phyloP scores from a whole-genome alignment of 768 basidiomycete species.

The Kwoniella pini region DNA sequence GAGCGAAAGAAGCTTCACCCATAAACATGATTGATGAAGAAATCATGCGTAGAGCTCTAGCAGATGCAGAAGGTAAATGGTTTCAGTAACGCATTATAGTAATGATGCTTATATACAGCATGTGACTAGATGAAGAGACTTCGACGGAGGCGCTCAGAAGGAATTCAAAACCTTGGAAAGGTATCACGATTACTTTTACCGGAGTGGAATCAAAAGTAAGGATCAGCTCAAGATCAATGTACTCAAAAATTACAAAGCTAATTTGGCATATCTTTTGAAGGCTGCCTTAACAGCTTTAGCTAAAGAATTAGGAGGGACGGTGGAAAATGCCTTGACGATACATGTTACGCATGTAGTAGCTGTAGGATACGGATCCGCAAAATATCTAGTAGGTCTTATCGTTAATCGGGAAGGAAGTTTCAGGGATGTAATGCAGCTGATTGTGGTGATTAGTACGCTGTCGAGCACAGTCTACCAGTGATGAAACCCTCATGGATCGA shows the following conservation, averaged over 20 bases:
- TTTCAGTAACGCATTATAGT: neutral
- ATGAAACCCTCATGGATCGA: constrained; percentile 75
- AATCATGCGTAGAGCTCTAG: constrained; percentile 31
- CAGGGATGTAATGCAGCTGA: too few species aligned
- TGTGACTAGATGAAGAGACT: constrained; percentile 30
- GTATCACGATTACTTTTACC: constrained; percentile 39
- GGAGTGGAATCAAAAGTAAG: constrained; percentile 47
- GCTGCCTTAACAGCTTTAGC: constrained; percentile 72
- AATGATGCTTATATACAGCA: neutral
- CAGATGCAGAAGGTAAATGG: constrained; percentile 35
- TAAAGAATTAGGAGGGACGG: constrained; percentile 73
- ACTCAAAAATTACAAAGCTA: neutral
- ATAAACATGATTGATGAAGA: constrained; percentile 44
- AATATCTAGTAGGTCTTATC: constrained; percentile 75
- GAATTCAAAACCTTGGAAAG: constrained; percentile 34
- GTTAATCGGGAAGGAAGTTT: too few species aligned
- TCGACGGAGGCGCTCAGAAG: constrained; percentile 30
- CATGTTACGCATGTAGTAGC: constrained; percentile 86
- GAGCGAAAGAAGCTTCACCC: constrained; percentile 23
- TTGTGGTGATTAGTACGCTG: constrained; percentile 82
- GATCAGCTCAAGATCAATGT: neutral
- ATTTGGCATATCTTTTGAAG: constrained; percentile 55
- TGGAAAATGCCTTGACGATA: constrained; percentile 74
- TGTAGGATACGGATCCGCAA: constrained; percentile 73
- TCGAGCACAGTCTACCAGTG: constrained; percentile 78